These are phyloP conservation scores for Pleoardoris graminearum DNA, from an alignment of 2,329 filamentous ascomycete species.

Conservation along the genomic window DNA sequence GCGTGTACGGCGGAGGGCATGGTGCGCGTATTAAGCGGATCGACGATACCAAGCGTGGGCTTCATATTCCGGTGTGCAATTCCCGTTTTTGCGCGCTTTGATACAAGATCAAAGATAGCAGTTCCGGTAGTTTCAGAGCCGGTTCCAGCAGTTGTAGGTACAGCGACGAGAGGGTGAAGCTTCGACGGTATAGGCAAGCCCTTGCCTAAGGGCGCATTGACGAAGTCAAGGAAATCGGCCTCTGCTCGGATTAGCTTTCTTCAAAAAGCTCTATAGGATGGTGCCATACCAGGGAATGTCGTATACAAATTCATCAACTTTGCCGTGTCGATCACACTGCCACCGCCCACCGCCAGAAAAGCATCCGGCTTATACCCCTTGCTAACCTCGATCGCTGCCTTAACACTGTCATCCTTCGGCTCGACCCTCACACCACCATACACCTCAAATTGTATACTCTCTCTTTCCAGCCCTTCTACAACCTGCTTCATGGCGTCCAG, in stretches of 20 bases:
- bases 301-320: slow-evolving; percentile 99
- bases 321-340: slow-evolving; percentile 96
- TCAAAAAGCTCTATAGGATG: background rate
- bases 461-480: slow-evolving; percentile 73
- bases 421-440: slow-evolving; percentile 82
- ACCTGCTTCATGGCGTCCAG: slow-evolving; percentile 90
- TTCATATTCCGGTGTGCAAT: slow-evolving; percentile 95
- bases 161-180: slow-evolving; percentile 75
- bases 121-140: slow-evolving; percentile 96
- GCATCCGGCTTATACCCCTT: slow-evolving; percentile 82
- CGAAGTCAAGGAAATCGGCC: slow-evolving; percentile 94
- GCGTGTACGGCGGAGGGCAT: slow-evolving; percentile 96
- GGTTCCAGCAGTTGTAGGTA: slow-evolving; percentile 84
- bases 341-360: slow-evolving; percentile 88
- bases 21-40: slow-evolving; percentile 86
- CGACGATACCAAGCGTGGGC: slow-evolving; percentile 86
- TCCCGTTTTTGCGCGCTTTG: slow-evolving; percentile 89
- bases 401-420: slow-evolving; percentile 91
- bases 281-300: slow-evolving; percentile 64
- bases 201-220: slow-evolving; percentile 90
- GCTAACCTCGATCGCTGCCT: slow-evolving; percentile 84
- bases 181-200: slow-evolving; percentile 73
- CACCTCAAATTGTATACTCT: slow-evolving; percentile 79
- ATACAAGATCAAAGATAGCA: slow-evolving; percentile 93
- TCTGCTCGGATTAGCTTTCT: slow-evolving; percentile 50